These are phyloP conservation scores for Neonectria punicea DNA, from an alignment of 2,329 filamentous ascomycete species.

Conservation along the genomic window DNA sequence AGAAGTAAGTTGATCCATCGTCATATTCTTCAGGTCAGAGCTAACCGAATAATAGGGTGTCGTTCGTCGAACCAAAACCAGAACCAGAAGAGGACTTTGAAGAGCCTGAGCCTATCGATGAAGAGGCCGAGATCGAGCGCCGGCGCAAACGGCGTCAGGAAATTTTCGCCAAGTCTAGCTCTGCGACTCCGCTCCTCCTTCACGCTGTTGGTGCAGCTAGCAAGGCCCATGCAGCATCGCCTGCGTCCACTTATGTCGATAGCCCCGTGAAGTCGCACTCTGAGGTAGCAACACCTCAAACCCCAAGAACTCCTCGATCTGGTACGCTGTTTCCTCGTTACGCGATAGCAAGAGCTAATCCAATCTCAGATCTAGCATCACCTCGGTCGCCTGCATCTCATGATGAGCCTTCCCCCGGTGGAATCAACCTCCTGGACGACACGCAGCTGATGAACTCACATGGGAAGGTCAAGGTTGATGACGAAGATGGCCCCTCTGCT, in stretches of 20 bases:
- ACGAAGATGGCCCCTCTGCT: conserved; percentile 83
- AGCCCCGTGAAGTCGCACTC: conserved; percentile 50
- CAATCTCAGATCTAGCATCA: conserved; percentile 50
- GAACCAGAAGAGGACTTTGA: conserved; percentile 58
- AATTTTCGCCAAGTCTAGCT: conserved; percentile 83
- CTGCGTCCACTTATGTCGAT: conserved; percentile 60
- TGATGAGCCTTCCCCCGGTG: conserved; percentile 66
- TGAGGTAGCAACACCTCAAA: conserved; percentile 53
- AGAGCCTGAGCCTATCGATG: conserved; percentile 74
- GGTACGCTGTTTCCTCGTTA: conserved; percentile 49
- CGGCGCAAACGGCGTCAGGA: conserved; percentile 86
- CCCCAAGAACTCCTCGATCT: conserved; percentile 61
- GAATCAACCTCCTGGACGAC: conserved; percentile 73
- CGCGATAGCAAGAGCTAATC: conserved; percentile 36
- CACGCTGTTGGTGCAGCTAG: conserved; percentile 76
- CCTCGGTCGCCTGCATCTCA: conserved; percentile 57
- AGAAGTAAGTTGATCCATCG: conserved; percentile 26
- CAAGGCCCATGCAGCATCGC: conserved; percentile 63
- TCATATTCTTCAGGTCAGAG: neutral
- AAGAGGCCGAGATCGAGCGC: conserved; percentile 85
- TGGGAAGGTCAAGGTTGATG: conserved; percentile 52
- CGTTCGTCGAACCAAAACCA: conserved; percentile 41
- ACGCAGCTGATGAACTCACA: conserved; percentile 73
- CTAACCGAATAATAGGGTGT: conserved; percentile 32
- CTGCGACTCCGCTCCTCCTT: conserved; percentile 77